Base-by-base conservation (phyloP, 2,329 filamentous ascomycete species). In the Pseudocercospora macadamiae region DNA sequence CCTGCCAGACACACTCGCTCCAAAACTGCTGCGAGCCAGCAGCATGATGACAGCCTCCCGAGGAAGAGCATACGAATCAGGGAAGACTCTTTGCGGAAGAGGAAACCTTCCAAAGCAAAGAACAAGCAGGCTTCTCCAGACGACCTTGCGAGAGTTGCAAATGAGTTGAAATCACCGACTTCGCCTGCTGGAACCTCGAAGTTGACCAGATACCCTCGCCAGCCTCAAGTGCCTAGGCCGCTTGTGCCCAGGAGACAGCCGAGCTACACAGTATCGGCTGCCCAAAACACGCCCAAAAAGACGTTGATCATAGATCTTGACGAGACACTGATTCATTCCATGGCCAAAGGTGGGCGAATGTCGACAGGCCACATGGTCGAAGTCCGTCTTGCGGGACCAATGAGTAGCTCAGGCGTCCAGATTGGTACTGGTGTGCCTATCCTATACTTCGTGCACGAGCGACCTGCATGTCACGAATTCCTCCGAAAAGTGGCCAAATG, bases 341-440 rank as follows among this genome's bases (percentile, higher is more conserved):
- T 97, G 83, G 93, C 93, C 61, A 97, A 97, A 74, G 95, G 95
- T 26, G 93, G 93, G 54, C 86, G 93, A 59, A 96, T 96, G 88
- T 93, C 91, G 69, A 93, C 91, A 18, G 95, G 95, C 16, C 95
- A 99, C 77, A 99, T 99, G 95, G 93, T 99, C 53, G 95, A 99
- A 78, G 95, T 99, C 64, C 68, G 70, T 5, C 65, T 73, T 25
- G 60, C 59, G 34, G 65, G 64, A 14, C 61, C 63, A 26, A 57
- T 67, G 23, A 63, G 62, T 39, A 62, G 60, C 32, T 58, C 64
- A 2, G 66, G 68, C 34, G 61, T 68, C 1, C 62, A 64, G 30
- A 78, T 90, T 23, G 91, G 90, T 6, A 91, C 92, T 37, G 93
- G 96, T 71, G 93, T 99, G 72, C 95, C 95, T 1, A 97, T 99